phyloP scores from a whole-genome alignment of 2,329 filamentous ascomycete species.

The Neophaeococcomyces aloes region DNA sequence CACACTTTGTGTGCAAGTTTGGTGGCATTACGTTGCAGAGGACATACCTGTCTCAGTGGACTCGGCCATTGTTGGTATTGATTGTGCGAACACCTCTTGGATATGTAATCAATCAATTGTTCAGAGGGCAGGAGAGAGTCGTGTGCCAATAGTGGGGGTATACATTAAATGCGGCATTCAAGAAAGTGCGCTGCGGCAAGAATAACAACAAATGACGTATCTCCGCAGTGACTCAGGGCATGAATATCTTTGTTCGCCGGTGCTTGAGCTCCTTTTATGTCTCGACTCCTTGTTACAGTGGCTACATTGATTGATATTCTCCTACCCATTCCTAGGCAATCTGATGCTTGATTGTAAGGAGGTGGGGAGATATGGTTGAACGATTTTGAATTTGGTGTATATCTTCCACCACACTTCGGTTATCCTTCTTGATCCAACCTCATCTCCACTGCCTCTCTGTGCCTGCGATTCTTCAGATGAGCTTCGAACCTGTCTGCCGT shows the following conservation, averaged over 20 bases:
- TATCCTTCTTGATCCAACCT: conserved; percentile 28
- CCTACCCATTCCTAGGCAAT: too few species aligned
- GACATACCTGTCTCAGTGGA: conserved; percentile 5
- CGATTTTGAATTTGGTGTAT: not conserved
- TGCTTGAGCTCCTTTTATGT: too few species aligned
- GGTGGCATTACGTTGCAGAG: not conserved
- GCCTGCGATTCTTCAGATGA: conserved; percentile 74
- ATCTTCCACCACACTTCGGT: not conserved
- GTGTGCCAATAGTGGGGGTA: not conserved
- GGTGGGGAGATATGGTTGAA: not conserved
- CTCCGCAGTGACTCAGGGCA: not conserved
- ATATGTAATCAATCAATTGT: too few species aligned
- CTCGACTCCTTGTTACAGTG: too few species aligned
- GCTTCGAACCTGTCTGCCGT: conserved; percentile 87
- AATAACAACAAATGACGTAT: not conserved
- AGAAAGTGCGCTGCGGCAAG: not conserved
- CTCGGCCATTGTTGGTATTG: conserved; percentile 4
- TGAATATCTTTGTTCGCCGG: too few species aligned
- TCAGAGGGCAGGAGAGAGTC: not conserved
- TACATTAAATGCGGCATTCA: not conserved
- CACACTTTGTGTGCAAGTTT: too few species aligned
- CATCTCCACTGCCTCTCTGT: conserved; percentile 60
- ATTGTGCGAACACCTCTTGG: too few species aligned
- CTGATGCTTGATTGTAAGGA: too few species aligned
- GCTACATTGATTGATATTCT: too few species aligned